Percentiles rank a stretch among this genome's conserved stretches.
phyloP scores from a whole-genome alignment of 1,139 yeast species.

The Debaryomyces udenii region DNA sequence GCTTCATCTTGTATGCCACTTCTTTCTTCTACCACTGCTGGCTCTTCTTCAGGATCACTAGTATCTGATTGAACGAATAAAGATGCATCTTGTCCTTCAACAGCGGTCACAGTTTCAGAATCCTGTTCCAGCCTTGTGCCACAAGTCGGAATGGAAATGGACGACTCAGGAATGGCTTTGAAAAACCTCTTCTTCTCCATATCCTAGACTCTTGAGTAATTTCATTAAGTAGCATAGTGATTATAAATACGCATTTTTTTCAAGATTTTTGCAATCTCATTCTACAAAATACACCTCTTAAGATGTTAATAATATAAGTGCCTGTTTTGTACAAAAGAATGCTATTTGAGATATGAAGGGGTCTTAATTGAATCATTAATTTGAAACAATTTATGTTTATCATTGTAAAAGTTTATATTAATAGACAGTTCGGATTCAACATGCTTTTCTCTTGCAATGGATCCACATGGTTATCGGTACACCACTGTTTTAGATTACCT shows the following conservation, averaged over 20 bases:
- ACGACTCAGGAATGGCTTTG: neutral
- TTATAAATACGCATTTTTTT: neutral
- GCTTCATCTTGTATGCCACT: neutral
- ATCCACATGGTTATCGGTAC: conserved; percentile 27
- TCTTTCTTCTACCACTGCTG: neutral
- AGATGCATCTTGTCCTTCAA: conserved; percentile 12
- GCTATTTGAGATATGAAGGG: too few species aligned
- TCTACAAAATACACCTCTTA: too few species aligned
- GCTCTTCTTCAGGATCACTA: conserved; percentile 12
- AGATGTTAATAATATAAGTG: too few species aligned
- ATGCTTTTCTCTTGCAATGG: conserved; percentile 26
- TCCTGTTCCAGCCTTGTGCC: too few species aligned
- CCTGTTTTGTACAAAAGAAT: too few species aligned
- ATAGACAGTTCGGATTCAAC: conserved; percentile 32
- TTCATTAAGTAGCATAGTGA: neutral
- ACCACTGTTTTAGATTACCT: conserved; percentile 35
- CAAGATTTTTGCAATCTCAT: too few species aligned
- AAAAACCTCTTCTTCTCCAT: conserved; percentile 13
- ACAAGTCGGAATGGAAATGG: too few species aligned
- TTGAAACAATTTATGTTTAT: too few species aligned
- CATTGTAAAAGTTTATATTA: conserved; percentile 19
- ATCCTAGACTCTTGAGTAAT: too few species aligned
- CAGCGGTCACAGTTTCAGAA: too few species aligned
- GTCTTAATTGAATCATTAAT: too few species aligned
- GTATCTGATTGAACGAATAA: conserved; percentile 24